phyloP scores from a whole-genome alignment of 495 filamentous ascomycete genomes.

The Xylaria palmicola region DNA sequence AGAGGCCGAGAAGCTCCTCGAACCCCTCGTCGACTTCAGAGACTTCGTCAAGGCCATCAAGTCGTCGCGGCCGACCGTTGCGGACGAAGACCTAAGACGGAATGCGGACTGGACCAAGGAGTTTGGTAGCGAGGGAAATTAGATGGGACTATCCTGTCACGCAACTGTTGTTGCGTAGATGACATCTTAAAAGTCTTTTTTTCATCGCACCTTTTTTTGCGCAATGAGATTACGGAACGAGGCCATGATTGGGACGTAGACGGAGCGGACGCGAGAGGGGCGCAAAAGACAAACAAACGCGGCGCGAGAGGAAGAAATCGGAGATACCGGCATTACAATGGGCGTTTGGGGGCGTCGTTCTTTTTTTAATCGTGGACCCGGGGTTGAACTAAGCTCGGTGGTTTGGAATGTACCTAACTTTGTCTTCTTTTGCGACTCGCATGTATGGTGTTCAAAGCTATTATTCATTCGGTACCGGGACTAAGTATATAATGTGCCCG shows the following conservation, averaged over 20 bases:
- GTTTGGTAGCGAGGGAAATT: slow-evolving; percentile 89
- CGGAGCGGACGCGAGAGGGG: background rate
- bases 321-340: slow-evolving; percentile 26
- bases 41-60: slow-evolving; percentile 95
- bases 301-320: background rate
- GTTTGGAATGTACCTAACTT: background rate
- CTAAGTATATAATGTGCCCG: too few species aligned
- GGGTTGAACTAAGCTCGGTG: background rate
- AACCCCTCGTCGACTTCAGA: slow-evolving; percentile 81
- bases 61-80: slow-evolving; percentile 83
- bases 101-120: slow-evolving; percentile 95
- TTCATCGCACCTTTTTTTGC: too few species aligned
- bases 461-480: too few species aligned
- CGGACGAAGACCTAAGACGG: slow-evolving; percentile 72
- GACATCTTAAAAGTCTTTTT: too few species aligned
- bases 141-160: too few species aligned
- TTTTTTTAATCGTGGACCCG: slow-evolving; percentile 16
- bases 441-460: too few species aligned
- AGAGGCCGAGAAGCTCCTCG: slow-evolving; percentile 75
- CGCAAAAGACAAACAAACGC: background rate
- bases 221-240: background rate
- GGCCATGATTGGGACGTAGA: background rate
- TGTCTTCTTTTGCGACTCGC: too few species aligned
- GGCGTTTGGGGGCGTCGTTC: slow-evolving; percentile 31
- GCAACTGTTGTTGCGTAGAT: too few species aligned